Conservation (phyloP, 805 yeast species). For the Starmera dryadoides region DNA sequence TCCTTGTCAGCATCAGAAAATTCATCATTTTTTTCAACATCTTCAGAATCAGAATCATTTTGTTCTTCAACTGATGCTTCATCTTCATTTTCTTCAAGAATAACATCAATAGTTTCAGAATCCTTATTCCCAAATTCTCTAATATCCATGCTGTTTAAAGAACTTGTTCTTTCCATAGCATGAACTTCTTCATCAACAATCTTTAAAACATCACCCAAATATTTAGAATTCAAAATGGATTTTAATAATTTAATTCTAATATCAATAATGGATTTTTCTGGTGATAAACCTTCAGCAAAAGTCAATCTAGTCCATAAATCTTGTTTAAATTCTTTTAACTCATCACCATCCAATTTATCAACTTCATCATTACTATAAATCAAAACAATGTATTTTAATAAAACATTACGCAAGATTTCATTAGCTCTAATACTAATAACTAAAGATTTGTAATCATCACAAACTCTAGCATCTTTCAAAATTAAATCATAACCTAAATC, state of each 20-base stretch:
- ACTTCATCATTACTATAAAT: conserved; percentile 13
- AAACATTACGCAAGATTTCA: conserved; percentile 21
- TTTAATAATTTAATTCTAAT: conserved; percentile 21
- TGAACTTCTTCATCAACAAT: conserved; percentile 9
- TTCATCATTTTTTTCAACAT: conserved; percentile 2
- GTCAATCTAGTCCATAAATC: conserved; percentile 18
- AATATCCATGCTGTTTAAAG: not conserved
- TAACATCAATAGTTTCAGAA: not conserved
- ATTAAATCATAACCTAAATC: conserved; percentile 19
- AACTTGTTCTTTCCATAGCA: conserved; percentile 1
- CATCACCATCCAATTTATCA: conserved; percentile 11
- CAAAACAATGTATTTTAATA: conserved; percentile 18
- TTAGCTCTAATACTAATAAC: conserved; percentile 21
- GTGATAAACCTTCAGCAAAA: conserved; percentile 18
- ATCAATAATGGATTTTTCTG: conserved; percentile 19
- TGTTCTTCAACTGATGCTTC: conserved; percentile 3
- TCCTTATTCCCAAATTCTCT: not conserved
- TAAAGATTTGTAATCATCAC: conserved; percentile 15
- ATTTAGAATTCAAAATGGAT: conserved; percentile 21
- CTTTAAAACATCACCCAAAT: conserved; percentile 13
- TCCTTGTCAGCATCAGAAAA: not conserved
- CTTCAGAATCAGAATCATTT: conserved; percentile 4
- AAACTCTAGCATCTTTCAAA: conserved; percentile 16
- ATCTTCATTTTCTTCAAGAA: conserved; percentile 1
- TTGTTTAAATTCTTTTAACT: conserved; percentile 15